Conservation (phyloP, 106 monocot genomes). For the Dendrobium nobile region DNA sequence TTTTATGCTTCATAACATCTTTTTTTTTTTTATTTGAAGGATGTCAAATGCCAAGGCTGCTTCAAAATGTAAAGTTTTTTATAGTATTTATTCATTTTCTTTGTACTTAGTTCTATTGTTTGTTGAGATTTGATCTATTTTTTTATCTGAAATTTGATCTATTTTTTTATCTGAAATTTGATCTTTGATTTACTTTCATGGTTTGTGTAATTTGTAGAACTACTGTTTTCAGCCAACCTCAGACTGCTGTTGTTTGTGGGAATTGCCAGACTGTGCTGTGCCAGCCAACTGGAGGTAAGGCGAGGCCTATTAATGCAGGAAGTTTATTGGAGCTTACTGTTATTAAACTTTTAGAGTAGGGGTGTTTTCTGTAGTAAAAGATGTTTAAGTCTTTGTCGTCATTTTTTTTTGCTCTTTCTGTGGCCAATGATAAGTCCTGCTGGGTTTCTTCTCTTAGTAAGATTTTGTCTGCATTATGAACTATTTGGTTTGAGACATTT, state of each 20-base stretch:
- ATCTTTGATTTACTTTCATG: background rate
- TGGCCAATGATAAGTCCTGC: background rate
- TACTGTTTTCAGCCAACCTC: slow-evolving; percentile 48
- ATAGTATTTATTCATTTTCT: background rate
- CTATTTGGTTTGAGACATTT: background rate
- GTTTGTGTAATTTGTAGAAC: slow-evolving; percentile 24
- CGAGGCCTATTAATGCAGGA: slow-evolving; percentile 21
- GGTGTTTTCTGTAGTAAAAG: background rate
- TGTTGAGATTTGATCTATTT: background rate
- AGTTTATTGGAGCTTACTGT: background rate
- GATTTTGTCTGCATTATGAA: background rate
- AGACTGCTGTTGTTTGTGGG: slow-evolving; percentile 50
- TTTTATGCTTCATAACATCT: background rate
- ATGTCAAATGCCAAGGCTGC: slow-evolving; percentile 66
- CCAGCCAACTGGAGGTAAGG: slow-evolving; percentile 49
- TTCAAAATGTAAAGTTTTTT: slow-evolving; percentile 47
- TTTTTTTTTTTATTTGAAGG: slow-evolving; percentile 22
- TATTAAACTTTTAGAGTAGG: background rate
- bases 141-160: background rate
- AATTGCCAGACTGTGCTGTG: slow-evolving; percentile 54
- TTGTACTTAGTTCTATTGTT: background rate
- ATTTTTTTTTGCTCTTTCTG: background rate
- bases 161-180: background rate
- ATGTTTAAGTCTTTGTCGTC: background rate
- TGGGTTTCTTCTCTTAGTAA: background rate